Base-by-base conservation (phyloP, 1,284 basidiomycete species). In the Butyriboletus appendiculatus region DNA sequence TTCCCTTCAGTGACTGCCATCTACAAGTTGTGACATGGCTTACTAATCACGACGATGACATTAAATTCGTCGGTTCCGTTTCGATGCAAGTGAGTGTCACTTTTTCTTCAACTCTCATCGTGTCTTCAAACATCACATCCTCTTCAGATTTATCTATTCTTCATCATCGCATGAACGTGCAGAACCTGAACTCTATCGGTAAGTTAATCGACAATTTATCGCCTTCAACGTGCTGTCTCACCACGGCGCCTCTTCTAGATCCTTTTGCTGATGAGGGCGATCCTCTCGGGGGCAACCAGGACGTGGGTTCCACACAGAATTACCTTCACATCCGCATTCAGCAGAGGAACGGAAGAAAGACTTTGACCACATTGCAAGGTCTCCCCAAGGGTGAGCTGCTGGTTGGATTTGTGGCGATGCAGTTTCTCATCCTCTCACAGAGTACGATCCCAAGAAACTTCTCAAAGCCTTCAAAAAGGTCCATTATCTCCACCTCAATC, bases 381-480 rank as follows among this genome's bases (percentile, higher is more conserved):
- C 78, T 99, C 60, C 94, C 94, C 57, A 94, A 92, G 78, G 88
- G 94, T 93, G 63, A 62, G 85, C 30, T 45, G 22, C n/a, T 28
- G 9, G 47, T 51, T 50, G 46, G 44, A 39, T 28, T 48, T 26
- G 45, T 50, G 42, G 53, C 59, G 47, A 50, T 60, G 45, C 46
- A 45, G 40, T 45, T 53, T 48, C 58, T 55, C 45, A 60, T 57
- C 55, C 11, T 45, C 48, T n/a, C 44, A 18, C 74, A 94, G 94
- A 94, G 77, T 99, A 96, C 77, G 95, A 99, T 76, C 84, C 89
- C 59, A 98, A 98, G 88, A 99, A 98, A 80, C 84, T 99, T 61
- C 81, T 99, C 75, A 98, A 99, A 76, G 95, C 93, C 22, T 98
- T 99, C 83, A 99, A 99, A 86, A 97, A 96, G 86, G 91, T 88